Evolutionary conservation across 1,284 basidiomycete species (phyloP).

Genomic region (Pseudozyma hubeiensis): DNA sequence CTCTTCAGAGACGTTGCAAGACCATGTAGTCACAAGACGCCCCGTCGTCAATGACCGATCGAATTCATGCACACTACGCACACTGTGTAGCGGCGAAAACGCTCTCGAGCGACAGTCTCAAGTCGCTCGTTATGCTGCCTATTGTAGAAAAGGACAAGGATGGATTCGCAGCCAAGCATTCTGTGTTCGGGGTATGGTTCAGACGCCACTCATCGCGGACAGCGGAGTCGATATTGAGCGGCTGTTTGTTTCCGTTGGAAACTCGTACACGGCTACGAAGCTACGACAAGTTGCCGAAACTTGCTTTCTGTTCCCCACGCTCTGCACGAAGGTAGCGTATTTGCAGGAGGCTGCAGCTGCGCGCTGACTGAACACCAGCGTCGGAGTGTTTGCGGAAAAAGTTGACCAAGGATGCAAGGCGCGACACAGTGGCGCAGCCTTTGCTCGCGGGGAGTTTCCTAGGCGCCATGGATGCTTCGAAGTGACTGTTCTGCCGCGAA

Average conservation of each 20-base stretch:
- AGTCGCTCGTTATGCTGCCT: too few relatives aligned
- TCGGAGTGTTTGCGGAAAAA: too few relatives aligned
- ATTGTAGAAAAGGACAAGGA: not conserved
- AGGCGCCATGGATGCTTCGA: not conserved
- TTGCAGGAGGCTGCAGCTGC: not conserved
- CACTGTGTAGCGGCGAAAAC: too few relatives aligned
- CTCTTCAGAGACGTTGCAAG: too few relatives aligned
- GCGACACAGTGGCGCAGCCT: too few relatives aligned
- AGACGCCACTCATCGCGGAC: not conserved
- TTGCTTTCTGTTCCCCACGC: too few relatives aligned
- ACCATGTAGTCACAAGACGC: not conserved
- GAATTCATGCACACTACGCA: not conserved
- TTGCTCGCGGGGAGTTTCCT: not conserved
- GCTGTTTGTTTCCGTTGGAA: conserved; percentile 1
- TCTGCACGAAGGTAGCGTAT: not conserved
- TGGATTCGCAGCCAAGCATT: not conserved
- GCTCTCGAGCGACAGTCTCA: too few relatives aligned
- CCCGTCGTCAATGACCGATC: not conserved
- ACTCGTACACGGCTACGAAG: not conserved
- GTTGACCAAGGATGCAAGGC: too few relatives aligned
- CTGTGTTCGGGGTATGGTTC: not conserved
- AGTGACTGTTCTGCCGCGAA: not conserved
- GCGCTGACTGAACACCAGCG: not conserved
- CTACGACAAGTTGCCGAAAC: too few relatives aligned
- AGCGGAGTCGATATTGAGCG: not conserved